Conservation (phyloP, 768 basidiomycete species). For the Boletellus sp. region DNA sequence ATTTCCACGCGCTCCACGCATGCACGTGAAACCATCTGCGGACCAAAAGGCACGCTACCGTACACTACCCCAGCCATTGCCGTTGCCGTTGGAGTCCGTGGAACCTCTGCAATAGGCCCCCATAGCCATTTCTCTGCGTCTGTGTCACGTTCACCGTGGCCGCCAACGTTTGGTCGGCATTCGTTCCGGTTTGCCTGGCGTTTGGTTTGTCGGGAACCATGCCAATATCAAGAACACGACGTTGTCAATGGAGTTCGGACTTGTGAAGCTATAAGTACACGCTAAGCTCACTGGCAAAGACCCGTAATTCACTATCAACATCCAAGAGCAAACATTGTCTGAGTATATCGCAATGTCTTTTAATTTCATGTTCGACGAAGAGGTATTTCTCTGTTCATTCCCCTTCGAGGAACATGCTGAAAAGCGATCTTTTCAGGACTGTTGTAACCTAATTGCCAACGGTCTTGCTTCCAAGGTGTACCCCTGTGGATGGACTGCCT, state of each 20-base stretch:
- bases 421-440: conserved; percentile 5
- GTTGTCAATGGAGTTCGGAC: not conserved
- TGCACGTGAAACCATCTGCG: not conserved
- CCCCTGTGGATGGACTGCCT: conserved; percentile 8
- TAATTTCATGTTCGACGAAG: conserved; percentile 10
- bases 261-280: conserved; percentile 11
- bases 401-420: not conserved
- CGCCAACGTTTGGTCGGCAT: conserved; percentile 1
- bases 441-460: conserved; percentile 7
- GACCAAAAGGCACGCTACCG: not conserved
- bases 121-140: not conserved
- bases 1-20: not conserved
- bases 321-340: not conserved
- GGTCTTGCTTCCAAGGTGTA: not conserved
- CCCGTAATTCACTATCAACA: not conserved
- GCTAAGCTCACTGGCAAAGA: not conserved
- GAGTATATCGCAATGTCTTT: not conserved
- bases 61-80: not conserved
- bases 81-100: conserved; percentile 3
- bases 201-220: conserved; percentile 15
- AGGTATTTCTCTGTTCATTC: conserved; percentile 6
- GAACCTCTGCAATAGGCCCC: not conserved
- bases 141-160: not conserved
- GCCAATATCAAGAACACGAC: conserved; percentile 11
- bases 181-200: conserved; percentile 8